phyloP scores from a whole-genome alignment of 2,329 filamentous ascomycete genomes.

The Aspergillus hiratsukae region DNA sequence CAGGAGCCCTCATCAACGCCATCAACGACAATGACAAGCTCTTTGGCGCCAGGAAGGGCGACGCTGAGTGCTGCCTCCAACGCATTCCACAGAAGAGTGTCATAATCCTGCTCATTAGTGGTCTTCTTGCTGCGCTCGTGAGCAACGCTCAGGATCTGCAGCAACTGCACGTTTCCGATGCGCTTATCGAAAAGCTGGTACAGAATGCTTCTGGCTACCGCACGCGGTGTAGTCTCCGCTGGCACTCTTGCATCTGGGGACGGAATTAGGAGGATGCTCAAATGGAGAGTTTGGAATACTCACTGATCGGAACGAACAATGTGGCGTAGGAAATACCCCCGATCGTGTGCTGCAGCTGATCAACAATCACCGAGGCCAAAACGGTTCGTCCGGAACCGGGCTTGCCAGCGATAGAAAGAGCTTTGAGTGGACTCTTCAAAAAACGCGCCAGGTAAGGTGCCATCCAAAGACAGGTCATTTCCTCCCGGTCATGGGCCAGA shows the following conservation, averaged over 20 bases:
- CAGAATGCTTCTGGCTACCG: constrained; percentile 34
- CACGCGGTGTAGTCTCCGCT: constrained; percentile 25
- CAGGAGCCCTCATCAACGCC: constrained; percentile 35
- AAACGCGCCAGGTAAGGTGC: constrained; percentile 48
- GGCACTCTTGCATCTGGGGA: constrained; percentile 28
- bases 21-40: constrained; percentile 37
- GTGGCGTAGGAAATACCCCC: constrained; percentile 31
- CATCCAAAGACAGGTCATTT: constrained; percentile 54
- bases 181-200: constrained; percentile 36
- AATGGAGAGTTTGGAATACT: neutral
- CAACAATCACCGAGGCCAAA: constrained; percentile 36
- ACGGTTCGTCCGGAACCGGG: constrained; percentile 39
- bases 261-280: neutral
- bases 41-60: constrained; percentile 27
- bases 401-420: constrained; percentile 43
- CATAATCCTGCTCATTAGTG: constrained; percentile 26
- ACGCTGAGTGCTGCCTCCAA: constrained; percentile 27
- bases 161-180: constrained; percentile 37
- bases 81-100: constrained; percentile 34
- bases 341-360: constrained; percentile 36
- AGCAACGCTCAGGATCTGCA: constrained; percentile 32
- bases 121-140: constrained; percentile 23
- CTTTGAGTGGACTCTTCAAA: constrained; percentile 40
- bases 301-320: constrained; percentile 36
- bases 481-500: constrained; percentile 42